Base-by-base conservation (phyloP, 208 protist genomes). In the Crithidia expoeki region DNA sequence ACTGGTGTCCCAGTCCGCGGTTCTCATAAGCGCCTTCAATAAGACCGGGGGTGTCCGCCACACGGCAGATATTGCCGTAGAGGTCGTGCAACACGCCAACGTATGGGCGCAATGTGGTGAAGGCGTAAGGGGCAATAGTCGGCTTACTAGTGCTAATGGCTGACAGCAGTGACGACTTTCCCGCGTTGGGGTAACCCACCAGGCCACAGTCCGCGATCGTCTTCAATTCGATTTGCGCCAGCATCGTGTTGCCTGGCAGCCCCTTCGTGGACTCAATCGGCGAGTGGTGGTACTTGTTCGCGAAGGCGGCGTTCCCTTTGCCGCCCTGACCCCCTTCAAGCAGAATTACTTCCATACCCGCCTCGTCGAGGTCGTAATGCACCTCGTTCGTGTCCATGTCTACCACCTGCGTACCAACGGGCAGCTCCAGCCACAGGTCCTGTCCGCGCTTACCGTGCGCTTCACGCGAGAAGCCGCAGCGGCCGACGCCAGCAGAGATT, bases 21-120 rank as follows among this genome's bases (percentile, higher is more conserved):
- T 95, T 92, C 66, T 97, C 91, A 67, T 90, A 94, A 21, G 93
- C 93, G 25, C 94, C 95, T 68, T 97, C 93, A 68, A 97, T 96
- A 23, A 98, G 84, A 9, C 92, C 92, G 21, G 95, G 95, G 23
- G 96, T 84, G 67, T 98, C 95, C 25, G 90, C 94, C 2, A 97
- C 81, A 14, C 85, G 78, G 63, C 90, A 96, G 32, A 81, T 85
- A 60, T 92, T 91, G 44, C 86, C 90, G 59, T 94, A 91, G 4
- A 96, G 68, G 66, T 95, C 85, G 67, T 93, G 76, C 50, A 98
- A 72, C 28, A 93, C 68, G 11, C 94, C 95, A 4, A 98, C 84
- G 64, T 93, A 95, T 1, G 95, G 95, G 2, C 90, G 91, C 23
- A 95, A 78, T 7, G 95, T 97, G 4, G 94, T 97, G 84, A 97